Base-by-base conservation (phyloP, 768 basidiomycete genomes). In the Russula ochroleuca region DNA sequence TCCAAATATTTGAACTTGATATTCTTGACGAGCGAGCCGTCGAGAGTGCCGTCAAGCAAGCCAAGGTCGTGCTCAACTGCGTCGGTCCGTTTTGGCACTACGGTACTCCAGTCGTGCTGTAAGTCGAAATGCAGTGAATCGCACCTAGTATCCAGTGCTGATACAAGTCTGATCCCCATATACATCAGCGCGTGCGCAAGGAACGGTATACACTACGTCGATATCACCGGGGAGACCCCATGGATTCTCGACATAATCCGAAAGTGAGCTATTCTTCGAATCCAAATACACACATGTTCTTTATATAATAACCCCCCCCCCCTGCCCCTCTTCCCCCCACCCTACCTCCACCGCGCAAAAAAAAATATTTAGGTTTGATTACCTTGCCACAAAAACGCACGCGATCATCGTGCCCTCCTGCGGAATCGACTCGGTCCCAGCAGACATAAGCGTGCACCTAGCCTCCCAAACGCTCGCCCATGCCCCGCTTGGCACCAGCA, bases 191-290 rank as follows among this genome's bases (percentile, higher is more conserved):
- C 88, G 5, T 96, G 94, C 66, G 88, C 86, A 5, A 76, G 76
- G 40, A 76, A 87, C 62, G 86, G 89, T 6, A 81, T 83, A 8
- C 92, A 95, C 73, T 96, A 96, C 72, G 85, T 93, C 31, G 95
- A 98, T 73, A 77, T 94, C 38, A 84, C 88, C 2, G 88, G 89
- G 9, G 93, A 95, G 72, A 74, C 80, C 0, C 75, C 78, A 3
- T 94, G 87, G 84, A 80, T 88, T 51, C 76, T 75, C 64, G 75
- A 83, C 15, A 86, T 92, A 55, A 83, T 91, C 52, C 38, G 75
- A 33, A 71, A 80, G 87, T 85, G 67, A 69, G 84, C 76, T 23
- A 28, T 28, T 2, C n/a, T 23, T 33, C 43, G 3, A 35, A 35
- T 35, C 35, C 8, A 35, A 35, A 35, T 19, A 0, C 9, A 19